A percentile compares a stretch with the other conserved stretches of the same genome.
These are phyloP conservation scores for Microglena sp. DNA, from an alignment of 139 green algal species.

Conservation along the genomic window DNA sequence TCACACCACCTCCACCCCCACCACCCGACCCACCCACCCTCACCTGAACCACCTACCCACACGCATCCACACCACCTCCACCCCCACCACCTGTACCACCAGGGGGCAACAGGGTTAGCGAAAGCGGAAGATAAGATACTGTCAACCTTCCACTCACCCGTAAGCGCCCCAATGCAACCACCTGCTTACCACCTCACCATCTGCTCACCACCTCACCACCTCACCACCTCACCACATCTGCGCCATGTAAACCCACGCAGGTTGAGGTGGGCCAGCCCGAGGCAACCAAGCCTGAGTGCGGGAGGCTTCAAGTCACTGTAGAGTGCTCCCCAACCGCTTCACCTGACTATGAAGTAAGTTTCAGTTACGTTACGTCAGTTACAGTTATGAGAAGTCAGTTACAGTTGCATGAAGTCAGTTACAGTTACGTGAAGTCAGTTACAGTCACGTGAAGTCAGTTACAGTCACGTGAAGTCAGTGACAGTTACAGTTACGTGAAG, in stretches of 20 bases:
- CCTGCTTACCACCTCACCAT: neutral
- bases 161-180: neutral
- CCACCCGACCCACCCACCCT: no score
- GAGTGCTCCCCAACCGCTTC: conserved; percentile 70
- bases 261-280: conserved; percentile 42
- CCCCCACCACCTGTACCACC: no score
- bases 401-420: neutral
- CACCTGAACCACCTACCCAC: no score
- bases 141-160: no score
- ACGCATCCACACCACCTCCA: no score
- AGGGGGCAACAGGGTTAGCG: no score
- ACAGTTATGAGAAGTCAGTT: neutral
- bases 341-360: conserved; percentile 56
- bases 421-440: neutral
- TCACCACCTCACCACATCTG: neutral
- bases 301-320: conserved; percentile 50
- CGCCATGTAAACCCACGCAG: conserved; percentile 16
- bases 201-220: neutral
- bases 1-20: no score
- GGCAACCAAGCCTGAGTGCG: conserved; percentile 33
- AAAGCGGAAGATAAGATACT: no score
- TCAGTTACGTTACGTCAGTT: neutral
- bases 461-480: neutral
- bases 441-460: neutral
- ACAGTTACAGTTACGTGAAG: neutral